Evolutionary conservation across 73 alveolate species (phyloP).

Genomic region (Paraurostyla sp.): DNA sequence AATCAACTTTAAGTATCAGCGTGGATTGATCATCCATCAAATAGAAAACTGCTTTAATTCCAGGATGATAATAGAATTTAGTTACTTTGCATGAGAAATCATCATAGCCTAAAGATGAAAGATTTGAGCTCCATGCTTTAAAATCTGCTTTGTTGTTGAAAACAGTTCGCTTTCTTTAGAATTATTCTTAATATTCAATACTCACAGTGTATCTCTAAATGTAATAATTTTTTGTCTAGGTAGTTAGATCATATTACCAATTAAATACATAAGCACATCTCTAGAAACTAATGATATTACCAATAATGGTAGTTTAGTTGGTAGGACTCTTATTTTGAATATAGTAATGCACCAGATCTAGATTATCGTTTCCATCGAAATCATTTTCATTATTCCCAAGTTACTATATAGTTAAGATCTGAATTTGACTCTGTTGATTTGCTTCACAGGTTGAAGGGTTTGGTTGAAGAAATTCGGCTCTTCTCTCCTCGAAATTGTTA

Average conservation of each 20-base stretch:
- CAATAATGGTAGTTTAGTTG: background rate
- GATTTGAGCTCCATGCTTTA: background rate
- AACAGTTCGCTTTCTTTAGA: background rate
- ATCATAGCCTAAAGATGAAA: background rate
- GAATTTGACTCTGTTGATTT: background rate
- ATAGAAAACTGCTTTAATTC: background rate
- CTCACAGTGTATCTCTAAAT: background rate
- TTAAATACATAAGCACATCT: constrained; percentile 20
- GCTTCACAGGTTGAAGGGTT: constrained; percentile 21
- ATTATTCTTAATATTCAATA: background rate
- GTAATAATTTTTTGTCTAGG: background rate
- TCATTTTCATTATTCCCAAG: constrained; percentile 4
- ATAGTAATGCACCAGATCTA: background rate
- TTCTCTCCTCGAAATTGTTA: background rate
- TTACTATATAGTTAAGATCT: background rate
- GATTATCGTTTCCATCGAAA: background rate
- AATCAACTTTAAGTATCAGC: background rate
- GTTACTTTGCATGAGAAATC: constrained; percentile 17
- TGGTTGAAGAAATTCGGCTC: background rate
- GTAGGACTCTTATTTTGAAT: background rate
- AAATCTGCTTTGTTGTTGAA: background rate
- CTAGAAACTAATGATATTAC: background rate
- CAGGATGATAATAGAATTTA: constrained; percentile 43
- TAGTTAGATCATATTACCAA: background rate
- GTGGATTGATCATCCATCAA: constrained; percentile 4